Percentiles rank a stretch among this genome's conserved stretches.
phyloP scores from a whole-genome alignment of 2,329 filamentous ascomycete genomes.

The Moelleriella libera region DNA sequence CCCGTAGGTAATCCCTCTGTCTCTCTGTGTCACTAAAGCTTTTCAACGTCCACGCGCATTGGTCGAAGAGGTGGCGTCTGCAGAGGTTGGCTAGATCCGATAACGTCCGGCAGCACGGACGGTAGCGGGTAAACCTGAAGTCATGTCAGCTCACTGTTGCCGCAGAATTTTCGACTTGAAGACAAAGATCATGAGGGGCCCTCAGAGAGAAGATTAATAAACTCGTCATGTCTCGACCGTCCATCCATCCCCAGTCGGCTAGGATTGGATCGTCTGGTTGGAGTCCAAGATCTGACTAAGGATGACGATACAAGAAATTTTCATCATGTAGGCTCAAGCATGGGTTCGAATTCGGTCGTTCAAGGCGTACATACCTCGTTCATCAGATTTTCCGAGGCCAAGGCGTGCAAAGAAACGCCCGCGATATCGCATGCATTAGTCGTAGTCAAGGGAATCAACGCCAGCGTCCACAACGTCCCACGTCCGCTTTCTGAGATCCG shows the following conservation, averaged over 20 bases:
- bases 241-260: conserved; percentile 14
- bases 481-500: conserved; percentile 50
- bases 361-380: not conserved
- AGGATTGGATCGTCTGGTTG: conserved; percentile 17
- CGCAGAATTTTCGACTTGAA: not conserved
- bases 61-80: too few species aligned
- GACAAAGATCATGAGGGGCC: not conserved
- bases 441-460: conserved; percentile 46
- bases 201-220: conserved; percentile 43
- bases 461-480: conserved; percentile 53
- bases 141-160: too few species aligned
- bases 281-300: conserved; percentile 60
- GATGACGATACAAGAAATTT: conserved; percentile 81
- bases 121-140: too few species aligned
- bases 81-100: too few species aligned
- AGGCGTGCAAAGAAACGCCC: too few species aligned
- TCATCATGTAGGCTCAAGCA: conserved; percentile 51
- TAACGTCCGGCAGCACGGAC: too few species aligned
- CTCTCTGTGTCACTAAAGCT: too few species aligned
- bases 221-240: conserved; percentile 29
- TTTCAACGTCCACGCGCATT: too few species aligned
- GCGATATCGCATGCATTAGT: conserved; percentile 19
- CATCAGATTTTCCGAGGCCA: not conserved
- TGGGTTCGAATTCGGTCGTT: not conserved
- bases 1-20: too few species aligned